These are phyloP conservation scores for Brassica hybrid DNA, from an alignment of 441 rosid species.

Conservation along the genomic window DNA sequence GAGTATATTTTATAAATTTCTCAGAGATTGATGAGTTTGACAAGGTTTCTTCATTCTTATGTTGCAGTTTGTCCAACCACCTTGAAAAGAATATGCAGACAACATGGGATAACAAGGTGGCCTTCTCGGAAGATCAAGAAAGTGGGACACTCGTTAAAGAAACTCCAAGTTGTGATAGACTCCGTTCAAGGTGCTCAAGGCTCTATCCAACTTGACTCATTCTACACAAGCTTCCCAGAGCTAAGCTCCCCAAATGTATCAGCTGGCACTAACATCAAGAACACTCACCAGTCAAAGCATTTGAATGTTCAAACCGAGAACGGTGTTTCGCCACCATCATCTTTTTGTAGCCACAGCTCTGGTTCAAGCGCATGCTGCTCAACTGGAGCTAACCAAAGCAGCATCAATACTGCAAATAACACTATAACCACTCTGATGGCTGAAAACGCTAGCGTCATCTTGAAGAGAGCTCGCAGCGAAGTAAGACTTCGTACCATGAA, in stretches of 20 bases:
- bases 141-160: slow-evolving; percentile 81
- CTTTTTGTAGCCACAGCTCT: slow-evolving; percentile 76
- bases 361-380: slow-evolving; percentile 69
- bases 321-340: slow-evolving; percentile 59
- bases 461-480: slow-evolving; percentile 69
- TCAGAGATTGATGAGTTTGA: slow-evolving; percentile 8
- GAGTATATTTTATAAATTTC: not conserved
- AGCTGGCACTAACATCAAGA: slow-evolving; percentile 36
- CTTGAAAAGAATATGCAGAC: slow-evolving; percentile 88
- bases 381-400: slow-evolving; percentile 55
- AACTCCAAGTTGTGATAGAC: slow-evolving; percentile 82
- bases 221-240: slow-evolving; percentile 81
- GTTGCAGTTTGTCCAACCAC: slow-evolving; percentile 92
- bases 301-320: slow-evolving; percentile 47
- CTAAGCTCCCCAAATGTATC: slow-evolving; percentile 59
- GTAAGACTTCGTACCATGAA: slow-evolving; percentile 58
- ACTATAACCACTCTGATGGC: slow-evolving; percentile 38
- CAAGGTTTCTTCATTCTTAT: slow-evolving; percentile 22
- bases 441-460: slow-evolving; percentile 48
- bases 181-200: slow-evolving; percentile 81
- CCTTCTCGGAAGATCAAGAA: slow-evolving; percentile 93
- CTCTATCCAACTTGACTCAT: slow-evolving; percentile 72
- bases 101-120: slow-evolving; percentile 88
- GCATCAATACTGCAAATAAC: slow-evolving; percentile 34
- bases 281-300: slow-evolving; percentile 38